Percentiles rank a stretch among this genome's conserved stretches.
These are phyloP conservation scores for Erythrobasidium hasegawianum DNA, from an alignment of 1,284 basidiomycete genomes.

Conservation along the genomic window DNA sequence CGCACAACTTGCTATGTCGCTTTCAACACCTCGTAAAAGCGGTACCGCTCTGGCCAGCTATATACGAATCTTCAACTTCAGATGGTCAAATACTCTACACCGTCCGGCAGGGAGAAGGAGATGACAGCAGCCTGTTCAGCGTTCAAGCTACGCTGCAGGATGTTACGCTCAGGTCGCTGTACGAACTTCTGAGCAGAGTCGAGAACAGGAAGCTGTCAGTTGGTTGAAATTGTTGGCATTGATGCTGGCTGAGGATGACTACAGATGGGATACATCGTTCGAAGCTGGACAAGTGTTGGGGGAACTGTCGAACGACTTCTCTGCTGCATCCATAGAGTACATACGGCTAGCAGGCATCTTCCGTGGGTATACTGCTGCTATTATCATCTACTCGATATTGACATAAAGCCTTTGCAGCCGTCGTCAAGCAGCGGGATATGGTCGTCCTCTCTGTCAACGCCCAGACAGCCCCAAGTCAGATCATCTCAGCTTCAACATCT, in stretches of 20 bases:
- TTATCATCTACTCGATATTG: background rate
- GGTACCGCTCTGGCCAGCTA: too few species aligned
- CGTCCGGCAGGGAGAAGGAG: background rate
- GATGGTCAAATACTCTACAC: background rate
- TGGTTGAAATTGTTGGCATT: background rate
- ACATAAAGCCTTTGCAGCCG: background rate
- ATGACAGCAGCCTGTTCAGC: background rate
- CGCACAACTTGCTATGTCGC: too few species aligned
- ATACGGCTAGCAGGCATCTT: background rate
- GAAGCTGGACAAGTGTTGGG: background rate
- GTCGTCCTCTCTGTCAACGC: background rate
- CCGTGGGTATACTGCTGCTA: background rate
- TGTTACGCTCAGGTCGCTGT: background rate
- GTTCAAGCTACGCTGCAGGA: background rate
- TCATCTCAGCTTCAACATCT: background rate
- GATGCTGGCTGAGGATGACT: background rate
- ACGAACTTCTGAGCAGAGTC: background rate
- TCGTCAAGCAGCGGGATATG: slow-evolving; percentile 2
- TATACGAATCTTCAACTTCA: too few species aligned
- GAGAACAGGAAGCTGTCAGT: slow-evolving; percentile 2
- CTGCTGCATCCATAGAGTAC: background rate
- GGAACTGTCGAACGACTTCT: background rate
- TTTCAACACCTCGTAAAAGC: too few species aligned
- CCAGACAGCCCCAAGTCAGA: background rate
- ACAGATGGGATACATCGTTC: slow-evolving; percentile 1